Base-by-base conservation (phyloP, 345 rosid species). In the Citrus hindsii region DNA sequence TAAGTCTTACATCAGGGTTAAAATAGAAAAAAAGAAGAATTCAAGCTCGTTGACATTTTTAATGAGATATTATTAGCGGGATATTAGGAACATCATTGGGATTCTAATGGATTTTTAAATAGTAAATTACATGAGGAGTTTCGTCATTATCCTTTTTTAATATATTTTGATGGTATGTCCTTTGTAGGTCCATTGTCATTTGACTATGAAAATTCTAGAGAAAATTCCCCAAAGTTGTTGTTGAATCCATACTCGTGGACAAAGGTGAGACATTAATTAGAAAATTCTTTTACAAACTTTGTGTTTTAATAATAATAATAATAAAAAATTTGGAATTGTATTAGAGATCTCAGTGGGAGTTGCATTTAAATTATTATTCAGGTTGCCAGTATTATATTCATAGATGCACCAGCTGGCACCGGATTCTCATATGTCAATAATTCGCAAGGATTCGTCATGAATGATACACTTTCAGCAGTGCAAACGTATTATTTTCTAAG, bases 391-490 rank as follows among this genome's bases (percentile, higher is more conserved):
- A 82, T 84, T 18, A 86, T 86, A 73, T 86, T 76, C 37, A 74
- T 86, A 37, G 89, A 86, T 71, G 85, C 85, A 32, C 87, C 89
- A 2, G 89, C 84, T 2, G 83, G 86, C 13, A 75, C 89, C 4
- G 87, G 87, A 22, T 86, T 86, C 64, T 86, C 87, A n/a, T 86
- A 86, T 72, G 65, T 84, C 8, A 86, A 38, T 46, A 82, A 77
- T 28, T 53, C 6, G 25, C 66, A 74, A 28, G 82, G 75, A 19
- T 77, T 76, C 80, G 30, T 63, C 22, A 74, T 56, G 35, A 75
- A 83, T 2, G 89, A 86, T 74, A 69, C 85, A 0, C 2, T 55
- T 63, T 28, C 83, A 7, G 79, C 85, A 4, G 69, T 70, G 48
- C 84, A 86, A 33, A 67, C 78, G 2, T 82, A 74, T 65, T 28